Evolutionary conservation across 345 rosid species (phyloP).

Genomic region (Noccaea caerulescens): DNA sequence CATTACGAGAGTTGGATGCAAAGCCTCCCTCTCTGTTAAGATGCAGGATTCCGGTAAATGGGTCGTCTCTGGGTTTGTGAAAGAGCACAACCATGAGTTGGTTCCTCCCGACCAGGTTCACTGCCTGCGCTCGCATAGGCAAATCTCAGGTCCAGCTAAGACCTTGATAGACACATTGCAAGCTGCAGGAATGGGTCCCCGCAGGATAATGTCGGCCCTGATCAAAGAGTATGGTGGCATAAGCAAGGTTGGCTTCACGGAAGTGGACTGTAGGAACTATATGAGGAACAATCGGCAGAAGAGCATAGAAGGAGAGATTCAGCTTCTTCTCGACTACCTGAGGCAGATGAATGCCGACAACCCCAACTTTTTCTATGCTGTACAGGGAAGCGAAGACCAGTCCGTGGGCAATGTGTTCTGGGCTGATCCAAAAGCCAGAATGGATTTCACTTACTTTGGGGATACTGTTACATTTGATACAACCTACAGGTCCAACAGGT

Average conservation of each 20-base stretch:
- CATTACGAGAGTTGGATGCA: slow-evolving; percentile 63
- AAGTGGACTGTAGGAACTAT: slow-evolving; percentile 63
- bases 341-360: slow-evolving; percentile 54
- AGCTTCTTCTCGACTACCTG: slow-evolving; percentile 57
- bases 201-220: slow-evolving; percentile 61
- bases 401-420: slow-evolving; percentile 53
- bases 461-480: slow-evolving; percentile 58
- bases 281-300: slow-evolving; percentile 61
- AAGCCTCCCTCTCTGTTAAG: slow-evolving; percentile 61
- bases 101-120: slow-evolving; percentile 69
- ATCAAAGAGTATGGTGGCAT: slow-evolving; percentile 68
- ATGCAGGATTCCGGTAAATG: slow-evolving; percentile 72
- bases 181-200: slow-evolving; percentile 72
- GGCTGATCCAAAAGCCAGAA: slow-evolving; percentile 53
- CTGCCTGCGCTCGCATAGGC: slow-evolving; percentile 62
- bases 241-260: slow-evolving; percentile 63
- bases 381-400: slow-evolving; percentile 52
- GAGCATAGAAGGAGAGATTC: slow-evolving; percentile 57
- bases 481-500: slow-evolving; percentile 56
- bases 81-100: slow-evolving; percentile 61
- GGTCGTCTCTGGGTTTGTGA: slow-evolving; percentile 58
- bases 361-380: slow-evolving; percentile 47
- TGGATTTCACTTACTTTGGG: slow-evolving; percentile 48
- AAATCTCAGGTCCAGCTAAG: slow-evolving; percentile 67
- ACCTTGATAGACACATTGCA: slow-evolving; percentile 66